These are phyloP conservation scores for Blastocystis sp. DNA, from an alignment of 352 stramenopile species.

Conservation along the genomic window DNA sequence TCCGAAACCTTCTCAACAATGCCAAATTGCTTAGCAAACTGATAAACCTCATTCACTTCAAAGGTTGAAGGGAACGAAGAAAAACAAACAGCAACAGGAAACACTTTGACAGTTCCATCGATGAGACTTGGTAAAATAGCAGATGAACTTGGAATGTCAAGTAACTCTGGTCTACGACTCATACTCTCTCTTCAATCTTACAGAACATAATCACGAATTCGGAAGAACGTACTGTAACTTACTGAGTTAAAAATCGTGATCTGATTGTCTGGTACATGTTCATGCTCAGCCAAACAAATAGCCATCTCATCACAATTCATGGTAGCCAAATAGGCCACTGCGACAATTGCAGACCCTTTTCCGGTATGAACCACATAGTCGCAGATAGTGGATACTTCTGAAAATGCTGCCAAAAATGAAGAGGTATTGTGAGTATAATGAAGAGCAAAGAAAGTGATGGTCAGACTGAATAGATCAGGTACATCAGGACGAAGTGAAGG, in stretches of 20 bases:
- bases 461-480: not conserved
- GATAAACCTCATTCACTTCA: constrained; percentile 32
- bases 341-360: not conserved
- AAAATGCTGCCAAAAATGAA: not conserved
- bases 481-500: not conserved
- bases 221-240: not conserved
- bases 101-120: not conserved
- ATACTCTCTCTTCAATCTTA: not conserved
- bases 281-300: not conserved
- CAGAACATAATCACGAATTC: constrained; percentile 23
- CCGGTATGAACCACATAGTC: constrained; percentile 2
- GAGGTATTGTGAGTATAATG: not conserved
- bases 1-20: constrained; percentile 31
- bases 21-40: constrained; percentile 35
- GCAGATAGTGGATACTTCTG: not conserved
- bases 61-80: constrained; percentile 1
- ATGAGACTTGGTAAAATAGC: not conserved
- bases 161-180: not conserved
- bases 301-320: not conserved
- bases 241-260: not conserved
- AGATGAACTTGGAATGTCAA: not conserved
- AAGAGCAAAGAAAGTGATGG: constrained; percentile 8
- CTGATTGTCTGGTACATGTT: not conserved
- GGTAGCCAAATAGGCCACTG: not conserved
- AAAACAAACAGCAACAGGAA: constrained; percentile 18